Base-by-base conservation (phyloP, 2,329 filamentous ascomycete species). In the Escovopsis weberi region DNA sequence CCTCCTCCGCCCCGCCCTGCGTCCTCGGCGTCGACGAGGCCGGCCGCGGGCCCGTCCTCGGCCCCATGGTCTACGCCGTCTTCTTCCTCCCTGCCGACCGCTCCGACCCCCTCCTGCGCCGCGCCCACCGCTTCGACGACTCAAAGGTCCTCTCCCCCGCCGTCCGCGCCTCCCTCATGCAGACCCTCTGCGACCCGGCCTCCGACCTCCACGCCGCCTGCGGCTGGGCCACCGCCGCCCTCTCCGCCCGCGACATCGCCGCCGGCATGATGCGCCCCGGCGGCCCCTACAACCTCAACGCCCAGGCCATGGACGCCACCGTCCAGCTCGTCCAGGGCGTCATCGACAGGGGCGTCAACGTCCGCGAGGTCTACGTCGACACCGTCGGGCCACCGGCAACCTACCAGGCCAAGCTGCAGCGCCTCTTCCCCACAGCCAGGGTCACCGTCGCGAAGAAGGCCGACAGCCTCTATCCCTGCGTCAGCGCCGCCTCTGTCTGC, bases 231-330 rank as follows among this genome's bases (percentile, higher is more conserved):
- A 78, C 84, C 6, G 73, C 80, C 19, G 70, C 82, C 15, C 76
- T 96, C 49, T 94, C 85, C 0, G 87, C 91, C 8, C 75, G 81
- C 37, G 84, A 89, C 63, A 94, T 94, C 53, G 75, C 72, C 35
- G 74, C 85, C 7, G 75, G 76, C 53, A 93, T 93, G 85, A 68
- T 91, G 54, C 71, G 74, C 9, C 73, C 78, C 2, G 66, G 68
- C 8, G 66, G 68, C 8, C 59, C 68, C 4, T 93, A 95, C 65
- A 98, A 98, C 59, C 75, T 98, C 50, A 98, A 98, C 59, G 86
- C 87, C 4, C 91, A 98, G 62, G 89, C 89, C 15, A 82, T 91
- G 77, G 88, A 94, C 60, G 85, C 89, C 4, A 96, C 89, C 0
- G 77, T 94, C 23, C 75, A 75, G 34, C 69, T 98, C 41, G 89